Percentiles rank a stretch among this genome's conserved stretches.
Conservation (phyloP, 75 land plant genomes). For the Selaginella tamariscina region DNA sequence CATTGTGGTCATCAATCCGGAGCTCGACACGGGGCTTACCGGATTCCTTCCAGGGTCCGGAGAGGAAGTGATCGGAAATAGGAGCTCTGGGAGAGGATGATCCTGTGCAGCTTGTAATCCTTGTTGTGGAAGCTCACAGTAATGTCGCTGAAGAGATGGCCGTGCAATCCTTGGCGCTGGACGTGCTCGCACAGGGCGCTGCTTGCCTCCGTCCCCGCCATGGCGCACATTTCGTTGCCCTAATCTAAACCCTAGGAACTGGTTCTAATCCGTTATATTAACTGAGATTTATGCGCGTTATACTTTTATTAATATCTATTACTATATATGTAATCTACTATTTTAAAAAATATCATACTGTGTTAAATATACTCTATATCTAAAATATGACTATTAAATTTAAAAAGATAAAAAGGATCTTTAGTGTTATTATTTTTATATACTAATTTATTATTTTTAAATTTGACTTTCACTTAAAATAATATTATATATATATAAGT, state of each 20-base stretch:
- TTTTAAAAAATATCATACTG: too few relatives aligned
- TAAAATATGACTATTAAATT: too few relatives aligned
- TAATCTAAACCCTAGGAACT: background rate
- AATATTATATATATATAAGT: too few relatives aligned
- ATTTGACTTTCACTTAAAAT: too few relatives aligned
- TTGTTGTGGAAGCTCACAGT: constrained; percentile 18
- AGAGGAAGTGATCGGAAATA: constrained; percentile 23
- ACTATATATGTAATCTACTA: too few relatives aligned
- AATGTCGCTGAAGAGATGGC: constrained; percentile 29
- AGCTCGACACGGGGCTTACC: constrained; percentile 28
- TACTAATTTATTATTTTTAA: too few relatives aligned
- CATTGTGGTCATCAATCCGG: constrained; percentile 30
- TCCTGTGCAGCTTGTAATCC: constrained; percentile 25
- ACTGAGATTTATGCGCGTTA: too few relatives aligned
- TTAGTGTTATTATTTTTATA: too few relatives aligned
- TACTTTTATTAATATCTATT: too few relatives aligned
- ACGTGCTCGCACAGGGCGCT: constrained; percentile 30
- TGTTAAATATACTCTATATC: too few relatives aligned
- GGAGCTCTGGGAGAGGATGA: constrained; percentile 25
- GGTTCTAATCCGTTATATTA: too few relatives aligned
- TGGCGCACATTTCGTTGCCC: background rate
- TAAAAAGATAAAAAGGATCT: too few relatives aligned
- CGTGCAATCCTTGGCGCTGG: constrained; percentile 19
- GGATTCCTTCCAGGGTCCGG: constrained; percentile 26
- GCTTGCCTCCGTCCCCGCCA: background rate